Percentiles rank a stretch among this genome's conserved stretches.
Evolutionary conservation across 2,329 filamentous ascomycete species (phyloP).

Genomic region (Thielaviopsis populi): DNA sequence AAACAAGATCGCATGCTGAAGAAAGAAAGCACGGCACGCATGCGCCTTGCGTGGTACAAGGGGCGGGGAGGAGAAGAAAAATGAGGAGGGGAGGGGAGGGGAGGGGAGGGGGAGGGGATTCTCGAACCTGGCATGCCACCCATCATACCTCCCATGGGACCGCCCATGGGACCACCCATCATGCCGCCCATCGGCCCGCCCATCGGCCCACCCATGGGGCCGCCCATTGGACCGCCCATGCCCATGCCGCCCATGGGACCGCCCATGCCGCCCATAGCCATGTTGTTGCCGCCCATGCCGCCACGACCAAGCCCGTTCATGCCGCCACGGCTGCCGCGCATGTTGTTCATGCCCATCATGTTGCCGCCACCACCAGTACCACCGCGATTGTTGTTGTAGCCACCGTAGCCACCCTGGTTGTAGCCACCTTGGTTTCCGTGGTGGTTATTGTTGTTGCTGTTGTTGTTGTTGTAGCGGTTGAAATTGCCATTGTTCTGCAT

Average conservation of each 20-base stretch:
- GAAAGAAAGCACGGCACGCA: too few species aligned
- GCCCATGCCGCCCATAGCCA: slow-evolving; percentile 44
- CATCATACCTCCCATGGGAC: slow-evolving; percentile 23
- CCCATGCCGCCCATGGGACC: slow-evolving; percentile 35
- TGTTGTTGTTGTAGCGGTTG: slow-evolving; percentile 17
- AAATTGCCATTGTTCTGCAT: slow-evolving; percentile 11
- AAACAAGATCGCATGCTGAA: too few species aligned
- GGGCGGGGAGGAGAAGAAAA: too few species aligned
- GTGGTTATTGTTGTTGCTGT: slow-evolving; percentile 14
- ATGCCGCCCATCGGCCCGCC: slow-evolving; percentile 24
- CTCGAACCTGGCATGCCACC: slow-evolving; percentile 29
- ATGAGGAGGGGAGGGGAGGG: too few species aligned
- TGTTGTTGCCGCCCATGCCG: slow-evolving; percentile 26
- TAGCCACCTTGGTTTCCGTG: slow-evolving; percentile 17
- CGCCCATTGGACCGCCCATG: slow-evolving; percentile 34
- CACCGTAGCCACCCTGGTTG: slow-evolving; percentile 21
- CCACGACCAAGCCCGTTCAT: slow-evolving; percentile 33
- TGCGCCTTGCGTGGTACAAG: too few species aligned
- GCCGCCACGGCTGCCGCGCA: slow-evolving; percentile 34
- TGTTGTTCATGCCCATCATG: slow-evolving; percentile 29
- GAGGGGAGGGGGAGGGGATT: too few species aligned
- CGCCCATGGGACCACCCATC: slow-evolving; percentile 33
- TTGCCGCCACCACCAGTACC: slow-evolving; percentile 31
- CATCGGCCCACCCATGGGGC: slow-evolving; percentile 16
- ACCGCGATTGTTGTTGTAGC: slow-evolving; percentile 25